These are phyloP conservation scores for Lipomyces anomalus DNA, from an alignment of 805 yeast species.

Conservation along the genomic window DNA sequence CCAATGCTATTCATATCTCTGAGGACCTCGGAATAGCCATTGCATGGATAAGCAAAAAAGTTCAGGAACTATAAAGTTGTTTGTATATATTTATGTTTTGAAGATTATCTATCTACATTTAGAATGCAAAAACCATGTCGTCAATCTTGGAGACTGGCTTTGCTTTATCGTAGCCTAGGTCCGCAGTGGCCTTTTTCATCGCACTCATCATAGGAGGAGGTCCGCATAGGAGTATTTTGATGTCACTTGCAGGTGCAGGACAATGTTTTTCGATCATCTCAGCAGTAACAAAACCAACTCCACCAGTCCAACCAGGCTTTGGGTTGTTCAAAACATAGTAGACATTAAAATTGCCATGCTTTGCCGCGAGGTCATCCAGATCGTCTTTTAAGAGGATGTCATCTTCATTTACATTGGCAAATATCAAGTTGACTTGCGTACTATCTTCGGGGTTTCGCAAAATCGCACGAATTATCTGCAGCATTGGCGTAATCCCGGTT, in stretches of 20 bases:
- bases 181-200: slow-evolving; percentile 69
- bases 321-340: slow-evolving; percentile 69
- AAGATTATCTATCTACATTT: no score
- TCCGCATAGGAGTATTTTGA: slow-evolving; percentile 74
- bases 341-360: slow-evolving; percentile 46
- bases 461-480: slow-evolving; percentile 79
- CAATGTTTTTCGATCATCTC: slow-evolving; percentile 59
- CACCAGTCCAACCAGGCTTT: slow-evolving; percentile 69
- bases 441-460: slow-evolving; percentile 69
- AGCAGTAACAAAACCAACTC: slow-evolving; percentile 71
- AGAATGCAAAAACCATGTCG: slow-evolving; percentile 85
- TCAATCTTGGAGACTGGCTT: slow-evolving; percentile 84
- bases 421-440: slow-evolving; percentile 68
- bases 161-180: slow-evolving; percentile 74
- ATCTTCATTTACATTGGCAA: slow-evolving; percentile 72
- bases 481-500: slow-evolving; percentile 88
- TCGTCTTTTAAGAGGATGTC: slow-evolving; percentile 80
- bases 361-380: slow-evolving; percentile 57
- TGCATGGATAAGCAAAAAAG: slow-evolving; percentile 5
- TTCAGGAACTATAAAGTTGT: no score
- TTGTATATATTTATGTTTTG: no score
- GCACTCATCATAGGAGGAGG: slow-evolving; percentile 90
- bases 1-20: slow-evolving; percentile 6
- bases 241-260: slow-evolving; percentile 55
- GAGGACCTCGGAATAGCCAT: slow-evolving; percentile 16